Conservation (phyloP, 306 rosid species). For the Sicyos edulis region DNA sequence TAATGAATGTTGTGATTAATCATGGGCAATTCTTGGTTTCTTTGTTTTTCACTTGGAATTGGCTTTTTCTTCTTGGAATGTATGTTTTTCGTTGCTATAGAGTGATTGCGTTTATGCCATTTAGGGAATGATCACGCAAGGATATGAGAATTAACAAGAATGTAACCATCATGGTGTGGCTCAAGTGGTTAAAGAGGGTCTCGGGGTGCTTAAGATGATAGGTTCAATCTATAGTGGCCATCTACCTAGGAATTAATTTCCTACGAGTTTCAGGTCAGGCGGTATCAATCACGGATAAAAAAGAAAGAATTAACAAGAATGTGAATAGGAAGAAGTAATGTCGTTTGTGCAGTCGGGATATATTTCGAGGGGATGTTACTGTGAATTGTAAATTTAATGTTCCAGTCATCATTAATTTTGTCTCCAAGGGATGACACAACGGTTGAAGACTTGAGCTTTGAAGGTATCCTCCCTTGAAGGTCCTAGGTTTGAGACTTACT, state of each 20-base stretch:
- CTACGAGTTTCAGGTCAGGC: too few species aligned
- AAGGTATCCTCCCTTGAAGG: too few species aligned
- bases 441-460: too few species aligned
- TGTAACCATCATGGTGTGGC: too few species aligned
- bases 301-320: background rate
- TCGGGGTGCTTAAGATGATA: too few species aligned
- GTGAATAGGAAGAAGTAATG: background rate
- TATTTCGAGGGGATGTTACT: background rate
- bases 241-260: too few species aligned
- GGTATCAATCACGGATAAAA: too few species aligned
- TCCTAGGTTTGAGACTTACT: too few species aligned
- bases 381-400: background rate
- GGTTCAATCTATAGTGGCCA: too few species aligned
- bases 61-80: background rate
- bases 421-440: too few species aligned
- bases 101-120: background rate
- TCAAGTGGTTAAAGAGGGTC: too few species aligned
- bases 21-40: background rate
- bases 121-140: background rate
- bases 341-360: background rate
- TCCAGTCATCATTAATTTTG: background rate
- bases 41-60: conserved; percentile 1
- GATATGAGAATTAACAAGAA: background rate
- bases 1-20: background rate
- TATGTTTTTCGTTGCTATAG: background rate